A percentile compares a stretch with the other conserved stretches of the same genome.
Evolutionary conservation across 441 rosid genomes (phyloP).

Genomic region (Mallotus japonicus): DNA sequence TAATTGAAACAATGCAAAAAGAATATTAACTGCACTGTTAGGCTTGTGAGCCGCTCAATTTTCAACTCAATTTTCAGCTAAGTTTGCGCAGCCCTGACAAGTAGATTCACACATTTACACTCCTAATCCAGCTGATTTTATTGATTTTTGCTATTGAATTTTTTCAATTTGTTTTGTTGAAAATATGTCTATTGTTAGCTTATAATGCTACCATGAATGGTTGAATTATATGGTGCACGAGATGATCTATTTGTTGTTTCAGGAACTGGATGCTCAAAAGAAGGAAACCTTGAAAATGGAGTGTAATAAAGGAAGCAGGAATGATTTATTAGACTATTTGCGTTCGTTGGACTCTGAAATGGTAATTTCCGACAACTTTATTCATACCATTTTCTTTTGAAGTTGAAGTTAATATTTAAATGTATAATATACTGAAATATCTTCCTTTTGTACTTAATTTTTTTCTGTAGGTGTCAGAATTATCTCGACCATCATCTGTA

Average conservation of each 20-base stretch:
- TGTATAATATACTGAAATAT: not conserved
- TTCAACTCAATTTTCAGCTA: not conserved
- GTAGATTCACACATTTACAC: not conserved
- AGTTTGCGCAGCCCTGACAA: not conserved
- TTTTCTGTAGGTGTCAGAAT: conserved; percentile 54
- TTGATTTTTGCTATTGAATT: not conserved
- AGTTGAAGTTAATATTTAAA: not conserved
- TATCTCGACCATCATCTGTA: conserved; percentile 70
- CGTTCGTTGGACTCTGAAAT: conserved; percentile 71
- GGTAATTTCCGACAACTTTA: conserved; percentile 34
- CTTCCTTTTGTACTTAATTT: not conserved
- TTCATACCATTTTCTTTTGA: not conserved
- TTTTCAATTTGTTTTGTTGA: not conserved
- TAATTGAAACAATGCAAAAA: too few species aligned
- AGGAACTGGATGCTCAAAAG: conserved; percentile 69
- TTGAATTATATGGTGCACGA: not conserved
- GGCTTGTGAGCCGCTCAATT: not conserved
- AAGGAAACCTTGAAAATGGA: conserved; percentile 49
- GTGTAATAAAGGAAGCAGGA: conserved; percentile 51
- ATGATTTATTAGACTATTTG: conserved; percentile 73
- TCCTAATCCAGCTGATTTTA: not conserved
- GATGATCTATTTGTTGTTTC: conserved; percentile 24
- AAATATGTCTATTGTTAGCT: not conserved
- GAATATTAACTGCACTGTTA: not conserved
- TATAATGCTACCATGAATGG: not conserved